These are phyloP conservation scores for Kernera saxatilis DNA, from an alignment of 345 rosid species.

Conservation along the genomic window DNA sequence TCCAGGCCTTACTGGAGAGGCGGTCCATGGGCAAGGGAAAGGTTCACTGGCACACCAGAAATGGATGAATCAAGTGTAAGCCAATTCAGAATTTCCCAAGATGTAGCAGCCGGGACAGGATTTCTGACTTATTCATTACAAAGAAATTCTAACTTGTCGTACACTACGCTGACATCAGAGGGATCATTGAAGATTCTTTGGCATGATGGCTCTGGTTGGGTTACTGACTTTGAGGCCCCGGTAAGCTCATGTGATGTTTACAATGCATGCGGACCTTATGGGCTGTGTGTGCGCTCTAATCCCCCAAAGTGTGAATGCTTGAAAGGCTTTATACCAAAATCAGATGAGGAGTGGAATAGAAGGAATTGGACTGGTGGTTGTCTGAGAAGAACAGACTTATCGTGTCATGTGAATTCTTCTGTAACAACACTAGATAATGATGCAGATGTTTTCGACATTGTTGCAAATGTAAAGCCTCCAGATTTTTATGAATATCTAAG, in stretches of 20 bases:
- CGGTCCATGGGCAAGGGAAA: slow-evolving; percentile 27
- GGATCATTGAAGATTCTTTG: slow-evolving; percentile 25
- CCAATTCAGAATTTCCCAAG: slow-evolving; percentile 20
- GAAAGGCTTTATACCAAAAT: slow-evolving; percentile 33
- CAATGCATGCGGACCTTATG: slow-evolving; percentile 20
- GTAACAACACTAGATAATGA: neutral
- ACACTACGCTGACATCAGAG: slow-evolving; percentile 22
- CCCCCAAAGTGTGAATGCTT: slow-evolving; percentile 29
- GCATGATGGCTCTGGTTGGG: slow-evolving; percentile 27
- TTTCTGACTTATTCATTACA: slow-evolving; percentile 15
- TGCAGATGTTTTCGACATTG: slow-evolving; percentile 20
- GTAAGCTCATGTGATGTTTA: slow-evolving; percentile 22
- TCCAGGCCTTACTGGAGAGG: slow-evolving; percentile 27
- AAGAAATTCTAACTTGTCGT: slow-evolving; percentile 20
- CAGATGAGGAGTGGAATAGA: slow-evolving; percentile 30
- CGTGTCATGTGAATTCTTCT: slow-evolving; percentile 20
- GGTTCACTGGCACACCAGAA: slow-evolving; percentile 31
- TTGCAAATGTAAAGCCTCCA: slow-evolving; percentile 27
- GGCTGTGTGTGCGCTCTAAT: slow-evolving; percentile 24
- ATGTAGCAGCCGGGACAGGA: slow-evolving; percentile 22
- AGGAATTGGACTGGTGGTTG: slow-evolving; percentile 29
- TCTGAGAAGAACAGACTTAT: slow-evolving; percentile 19
- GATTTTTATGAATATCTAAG: slow-evolving; percentile 28
- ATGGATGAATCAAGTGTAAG: slow-evolving; percentile 20
- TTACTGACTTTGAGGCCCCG: slow-evolving; percentile 23